Percentiles rank a stretch among this genome's conserved stretches.
Evolutionary conservation across 1,284 basidiomycete species (phyloP).

Genomic region (Ustilago loliicola): DNA sequence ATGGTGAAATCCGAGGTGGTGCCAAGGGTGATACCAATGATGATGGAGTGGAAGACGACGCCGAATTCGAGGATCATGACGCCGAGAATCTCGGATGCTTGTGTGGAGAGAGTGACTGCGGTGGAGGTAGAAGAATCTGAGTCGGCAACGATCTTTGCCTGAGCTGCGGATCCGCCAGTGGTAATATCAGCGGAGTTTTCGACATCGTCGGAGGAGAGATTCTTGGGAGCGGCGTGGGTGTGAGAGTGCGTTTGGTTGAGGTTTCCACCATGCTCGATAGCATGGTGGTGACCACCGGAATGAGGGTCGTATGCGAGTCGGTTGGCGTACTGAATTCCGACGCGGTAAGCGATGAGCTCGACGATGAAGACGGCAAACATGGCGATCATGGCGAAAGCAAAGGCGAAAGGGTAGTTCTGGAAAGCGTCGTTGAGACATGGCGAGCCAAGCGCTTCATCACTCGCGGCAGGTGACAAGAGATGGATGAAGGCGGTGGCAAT

Average conservation of each 20-base stretch:
- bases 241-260: constrained; percentile 9
- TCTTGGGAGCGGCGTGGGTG: constrained; percentile 13
- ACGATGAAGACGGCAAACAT: constrained; percentile 65
- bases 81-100: constrained; percentile 83
- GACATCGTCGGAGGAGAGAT: constrained; percentile 14
- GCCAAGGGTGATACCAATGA: constrained; percentile 94
- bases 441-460: constrained; percentile 57
- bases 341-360: constrained; percentile 66
- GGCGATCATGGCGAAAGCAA: constrained; percentile 66
- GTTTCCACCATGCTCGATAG: constrained; percentile 54
- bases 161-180: constrained; percentile 16
- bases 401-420: constrained; percentile 62
- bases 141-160: constrained; percentile 32
- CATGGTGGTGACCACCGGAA: constrained; percentile 64
- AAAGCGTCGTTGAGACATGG: constrained; percentile 62
- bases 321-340: constrained; percentile 54
- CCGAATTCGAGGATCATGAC: constrained; percentile 90
- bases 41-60: constrained; percentile 84
- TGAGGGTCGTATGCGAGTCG: constrained; percentile 67
- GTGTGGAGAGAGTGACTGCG: constrained; percentile 15
- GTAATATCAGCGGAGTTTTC: constrained; percentile 16
- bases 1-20: constrained; percentile 83
- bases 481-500: constrained; percentile 81
- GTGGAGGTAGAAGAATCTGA: constrained; percentile 8
- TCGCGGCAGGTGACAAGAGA: constrained; percentile 56